These are phyloP conservation scores for Neonectria hederae DNA, from an alignment of 2,329 filamentous ascomycete genomes.

Conservation along the genomic window DNA sequence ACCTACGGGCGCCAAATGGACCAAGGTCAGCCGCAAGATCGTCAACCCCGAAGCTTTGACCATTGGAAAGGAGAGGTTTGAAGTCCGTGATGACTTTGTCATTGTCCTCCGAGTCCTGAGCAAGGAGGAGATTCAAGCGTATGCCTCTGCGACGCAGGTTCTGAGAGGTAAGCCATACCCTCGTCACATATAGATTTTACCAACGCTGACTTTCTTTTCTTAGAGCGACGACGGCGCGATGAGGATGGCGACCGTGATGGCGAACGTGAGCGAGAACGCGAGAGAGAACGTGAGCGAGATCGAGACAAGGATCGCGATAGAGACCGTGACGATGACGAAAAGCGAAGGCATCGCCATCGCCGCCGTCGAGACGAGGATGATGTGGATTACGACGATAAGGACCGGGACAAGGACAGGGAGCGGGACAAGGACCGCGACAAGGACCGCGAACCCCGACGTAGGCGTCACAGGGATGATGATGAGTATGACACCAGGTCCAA, in stretches of 20 bases:
- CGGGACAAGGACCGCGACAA: constrained; percentile 43
- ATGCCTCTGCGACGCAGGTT: constrained; percentile 82
- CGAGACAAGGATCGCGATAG: constrained; percentile 40
- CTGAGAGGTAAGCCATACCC: constrained; percentile 72
- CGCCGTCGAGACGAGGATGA: constrained; percentile 35
- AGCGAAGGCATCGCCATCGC: constrained; percentile 27
- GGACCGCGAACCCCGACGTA: constrained; percentile 47
- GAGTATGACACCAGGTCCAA: constrained; percentile 41
- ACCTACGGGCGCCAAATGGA: constrained; percentile 85
- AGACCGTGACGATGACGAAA: constrained; percentile 29
- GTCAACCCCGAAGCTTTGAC: constrained; percentile 91
- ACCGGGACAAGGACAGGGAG: constrained; percentile 42
- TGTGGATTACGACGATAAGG: constrained; percentile 38
- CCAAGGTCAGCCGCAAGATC: constrained; percentile 86
- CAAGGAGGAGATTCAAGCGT: constrained; percentile 88
- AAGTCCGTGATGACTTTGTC: constrained; percentile 91
- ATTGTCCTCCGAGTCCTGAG: constrained; percentile 89
- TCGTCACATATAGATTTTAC: background rate
- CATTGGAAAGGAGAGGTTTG: constrained; percentile 87
- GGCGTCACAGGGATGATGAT: constrained; percentile 44
- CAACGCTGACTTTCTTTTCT: constrained; percentile 27
- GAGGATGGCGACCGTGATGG: constrained; percentile 40
- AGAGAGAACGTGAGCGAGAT: constrained; percentile 44
- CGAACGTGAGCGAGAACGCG: constrained; percentile 34
- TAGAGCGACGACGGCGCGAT: constrained; percentile 48